phyloP scores from a whole-genome alignment of 2,329 filamentous ascomycete genomes.

The Nemania sp. region DNA sequence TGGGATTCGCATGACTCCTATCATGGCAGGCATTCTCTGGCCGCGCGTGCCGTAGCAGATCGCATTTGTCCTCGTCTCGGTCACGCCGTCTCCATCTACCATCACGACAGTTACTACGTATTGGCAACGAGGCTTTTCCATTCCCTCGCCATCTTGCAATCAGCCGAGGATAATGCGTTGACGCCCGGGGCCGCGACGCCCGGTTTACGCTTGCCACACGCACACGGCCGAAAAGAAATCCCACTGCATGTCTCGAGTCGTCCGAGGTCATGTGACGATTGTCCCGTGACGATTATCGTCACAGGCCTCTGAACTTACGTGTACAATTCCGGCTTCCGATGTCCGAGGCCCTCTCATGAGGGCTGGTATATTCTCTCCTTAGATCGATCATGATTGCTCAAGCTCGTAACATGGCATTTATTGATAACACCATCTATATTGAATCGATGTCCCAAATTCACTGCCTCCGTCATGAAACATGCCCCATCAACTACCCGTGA shows the following conservation, averaged over 20 bases:
- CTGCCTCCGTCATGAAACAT: no score
- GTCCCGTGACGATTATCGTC: slow-evolving; percentile 5
- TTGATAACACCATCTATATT: neutral
- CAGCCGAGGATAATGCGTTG: neutral
- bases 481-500: neutral
- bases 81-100: neutral
- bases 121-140: neutral
- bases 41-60: no score
- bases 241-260: neutral
- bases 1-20: no score
- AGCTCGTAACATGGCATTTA: no score
- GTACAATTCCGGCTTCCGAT: neutral
- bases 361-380: neutral
- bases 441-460: neutral
- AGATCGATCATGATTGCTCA: no score
- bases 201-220: neutral
- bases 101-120: neutral
- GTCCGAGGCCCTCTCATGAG: neutral
- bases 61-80: no score
- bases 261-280: neutral
- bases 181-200: neutral
- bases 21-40: no score
- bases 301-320: no score
- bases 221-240: neutral
- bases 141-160: neutral